Percentiles rank a stretch among this genome's conserved stretches.
phyloP scores from a whole-genome alignment of 164 flowering plant genomes.

The Brasenia schreberi region DNA sequence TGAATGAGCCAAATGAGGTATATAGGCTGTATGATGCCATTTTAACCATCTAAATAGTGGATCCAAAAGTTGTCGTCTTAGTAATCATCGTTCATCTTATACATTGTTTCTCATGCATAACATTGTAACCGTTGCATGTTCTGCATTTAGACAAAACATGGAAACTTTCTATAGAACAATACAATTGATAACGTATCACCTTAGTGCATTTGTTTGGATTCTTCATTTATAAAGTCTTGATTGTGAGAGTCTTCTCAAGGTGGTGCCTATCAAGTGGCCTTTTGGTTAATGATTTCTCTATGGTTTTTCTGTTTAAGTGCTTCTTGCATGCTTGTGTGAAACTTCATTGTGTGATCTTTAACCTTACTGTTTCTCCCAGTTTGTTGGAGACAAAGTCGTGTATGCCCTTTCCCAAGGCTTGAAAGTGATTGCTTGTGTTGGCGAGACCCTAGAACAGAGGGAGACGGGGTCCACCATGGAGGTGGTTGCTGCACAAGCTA shows the following conservation, averaged over 20 bases:
- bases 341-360: no score
- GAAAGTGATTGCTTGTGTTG: conserved; percentile 80
- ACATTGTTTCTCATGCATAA: no score
- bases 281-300: background rate
- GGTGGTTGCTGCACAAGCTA: conserved; percentile 71
- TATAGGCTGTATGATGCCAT: background rate
- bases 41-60: no score
- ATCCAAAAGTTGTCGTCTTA: no score
- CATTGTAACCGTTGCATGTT: no score
- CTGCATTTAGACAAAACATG: no score
- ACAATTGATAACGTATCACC: background rate
- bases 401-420: conserved; percentile 74
- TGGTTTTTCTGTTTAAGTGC: background rate
- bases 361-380: conserved; percentile 22
- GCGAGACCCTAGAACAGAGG: conserved; percentile 79
- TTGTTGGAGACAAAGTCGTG: conserved; percentile 77
- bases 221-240: background rate
- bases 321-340: background rate
- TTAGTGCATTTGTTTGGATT: background rate
- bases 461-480: conserved; percentile 69
- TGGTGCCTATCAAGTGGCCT: background rate
- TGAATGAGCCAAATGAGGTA: conserved; percentile 67
- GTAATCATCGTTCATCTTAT: no score
- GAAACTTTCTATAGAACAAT: no score
- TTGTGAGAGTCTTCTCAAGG: no score